phyloP scores from a whole-genome alignment of 2,329 filamentous ascomycete species.

The Bipolaris zeicola region DNA sequence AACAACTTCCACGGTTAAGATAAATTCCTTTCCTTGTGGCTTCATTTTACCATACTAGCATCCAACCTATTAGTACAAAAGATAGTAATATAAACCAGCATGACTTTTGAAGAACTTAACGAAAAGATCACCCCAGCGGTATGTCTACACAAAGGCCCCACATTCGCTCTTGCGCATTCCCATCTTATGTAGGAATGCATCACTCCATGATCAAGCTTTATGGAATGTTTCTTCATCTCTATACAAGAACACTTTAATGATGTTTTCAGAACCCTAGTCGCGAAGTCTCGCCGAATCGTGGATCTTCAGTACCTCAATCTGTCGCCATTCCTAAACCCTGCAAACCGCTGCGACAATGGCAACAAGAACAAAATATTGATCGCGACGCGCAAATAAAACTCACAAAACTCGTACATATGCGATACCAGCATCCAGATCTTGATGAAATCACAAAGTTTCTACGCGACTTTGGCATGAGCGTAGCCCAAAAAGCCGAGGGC shows the following conservation, averaged over 20 bases:
- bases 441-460: constrained; percentile 55
- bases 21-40: neutral
- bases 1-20: neutral
- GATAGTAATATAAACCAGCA: constrained; percentile 1
- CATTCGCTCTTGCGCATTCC: constrained; percentile 8
- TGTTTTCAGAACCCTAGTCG: constrained; percentile 33
- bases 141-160: constrained; percentile 24
- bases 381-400: constrained; percentile 54
- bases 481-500: constrained; percentile 37
- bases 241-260: neutral
- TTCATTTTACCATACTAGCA: neutral
- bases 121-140: constrained; percentile 42
- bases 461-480: constrained; percentile 44
- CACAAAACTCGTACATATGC: constrained; percentile 57
- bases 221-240: neutral
- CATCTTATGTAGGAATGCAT: neutral
- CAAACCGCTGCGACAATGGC: constrained; percentile 48
- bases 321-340: constrained; percentile 46
- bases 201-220: neutral
- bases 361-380: constrained; percentile 50
- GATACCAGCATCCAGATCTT: constrained; percentile 60
- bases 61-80: no score
- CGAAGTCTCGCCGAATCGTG: constrained; percentile 49
- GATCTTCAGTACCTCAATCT: constrained; percentile 48
- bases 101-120: constrained; percentile 42